Evolutionary conservation across 805 yeast genomes (phyloP).

Genomic region (Nakazawaea molendinolei): DNA sequence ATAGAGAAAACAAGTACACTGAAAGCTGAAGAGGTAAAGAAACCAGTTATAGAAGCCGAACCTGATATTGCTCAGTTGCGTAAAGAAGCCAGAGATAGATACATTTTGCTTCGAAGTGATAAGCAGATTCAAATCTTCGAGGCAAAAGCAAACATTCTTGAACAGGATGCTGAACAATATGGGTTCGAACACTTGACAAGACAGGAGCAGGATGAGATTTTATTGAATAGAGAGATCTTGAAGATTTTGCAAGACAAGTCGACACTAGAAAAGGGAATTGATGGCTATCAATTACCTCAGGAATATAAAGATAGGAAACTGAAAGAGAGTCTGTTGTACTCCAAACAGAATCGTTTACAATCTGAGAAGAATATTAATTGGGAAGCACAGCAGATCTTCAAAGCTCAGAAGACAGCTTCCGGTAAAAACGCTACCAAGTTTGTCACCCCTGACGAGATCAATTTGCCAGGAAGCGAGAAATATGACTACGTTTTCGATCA

Average conservation of each 20-base stretch:
- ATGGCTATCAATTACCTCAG: conserved; percentile 49
- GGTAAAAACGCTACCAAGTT: conserved; percentile 15
- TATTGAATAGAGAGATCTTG: conserved; percentile 43
- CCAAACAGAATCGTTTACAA: conserved; percentile 19
- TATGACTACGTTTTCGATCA: conserved; percentile 79
- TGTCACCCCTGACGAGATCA: conserved; percentile 32
- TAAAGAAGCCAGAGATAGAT: conserved; percentile 40
- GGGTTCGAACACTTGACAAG: conserved; percentile 50
- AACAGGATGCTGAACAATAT: conserved; percentile 38
- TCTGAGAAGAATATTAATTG: conserved; percentile 27
- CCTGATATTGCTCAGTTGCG: conserved; percentile 27
- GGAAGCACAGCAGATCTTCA: conserved; percentile 46
- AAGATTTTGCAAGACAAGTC: conserved; percentile 34
- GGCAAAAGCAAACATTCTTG: conserved; percentile 41
- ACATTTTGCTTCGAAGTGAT: conserved; percentile 41
- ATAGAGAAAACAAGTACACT: neutral
- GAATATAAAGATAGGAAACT: conserved; percentile 51
- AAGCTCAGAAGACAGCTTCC: conserved; percentile 25
- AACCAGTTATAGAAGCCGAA: neutral
- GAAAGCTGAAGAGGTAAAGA: neutral
- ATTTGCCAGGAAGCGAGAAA: conserved; percentile 33
- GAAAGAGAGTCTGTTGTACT: conserved; percentile 43
- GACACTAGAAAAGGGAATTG: conserved; percentile 26
- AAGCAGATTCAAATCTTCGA: conserved; percentile 36
- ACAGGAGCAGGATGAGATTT: conserved; percentile 45